Base-by-base conservation (phyloP, 2,329 filamentous ascomycete genomes). In the Trichocomaceae sp. region DNA sequence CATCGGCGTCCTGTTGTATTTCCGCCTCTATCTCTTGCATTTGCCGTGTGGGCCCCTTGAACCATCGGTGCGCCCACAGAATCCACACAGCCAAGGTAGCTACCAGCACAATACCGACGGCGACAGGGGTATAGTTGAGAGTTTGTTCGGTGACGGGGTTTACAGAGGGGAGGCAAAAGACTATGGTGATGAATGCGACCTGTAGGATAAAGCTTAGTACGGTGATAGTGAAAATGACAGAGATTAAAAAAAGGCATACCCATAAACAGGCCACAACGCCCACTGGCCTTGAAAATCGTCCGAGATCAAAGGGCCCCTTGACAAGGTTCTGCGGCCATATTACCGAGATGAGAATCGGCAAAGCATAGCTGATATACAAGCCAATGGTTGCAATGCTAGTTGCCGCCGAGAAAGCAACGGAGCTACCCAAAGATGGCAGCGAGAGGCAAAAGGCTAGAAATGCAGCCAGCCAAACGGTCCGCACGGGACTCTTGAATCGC, bases 351-450 rank as follows among this genome's bases (percentile, higher is more conserved):
- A 48, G 31, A 19, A 54, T 23, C 8, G 52, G 52, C 31, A 54
- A 9, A 33, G 46, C 52, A 23, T 54, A 54, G 26, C 52, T 54
- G 8, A 54, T 33, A 44, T 54, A 54, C 45, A 54, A 31, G 12
- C 52, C 52, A 33, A 54, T 54, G 9, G 52, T 54, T n/a, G 52
- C 52, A 41, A 54, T 54, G 35, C 52, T 54, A 19, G 52, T 54
- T 29, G 52, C 52, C 19, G 52, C 52, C 7, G 52, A 54, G 37
- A 54, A 54, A 26, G 52, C 52, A 19, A 54, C 52, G 7, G 39
- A 44, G 22, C 52, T 54, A n/a, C 52, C 52, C 19, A 54, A 45
- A 12, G 52, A 54, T 29, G 52, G 52, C 20, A 54, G 19, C 19
- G 23, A 20, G 7, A 54, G 52, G 22, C 52, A 54, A 19, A 54